Evolutionary conservation across 2,329 filamentous ascomycete species (phyloP).

Genomic region (Aspergillus sp.): DNA sequence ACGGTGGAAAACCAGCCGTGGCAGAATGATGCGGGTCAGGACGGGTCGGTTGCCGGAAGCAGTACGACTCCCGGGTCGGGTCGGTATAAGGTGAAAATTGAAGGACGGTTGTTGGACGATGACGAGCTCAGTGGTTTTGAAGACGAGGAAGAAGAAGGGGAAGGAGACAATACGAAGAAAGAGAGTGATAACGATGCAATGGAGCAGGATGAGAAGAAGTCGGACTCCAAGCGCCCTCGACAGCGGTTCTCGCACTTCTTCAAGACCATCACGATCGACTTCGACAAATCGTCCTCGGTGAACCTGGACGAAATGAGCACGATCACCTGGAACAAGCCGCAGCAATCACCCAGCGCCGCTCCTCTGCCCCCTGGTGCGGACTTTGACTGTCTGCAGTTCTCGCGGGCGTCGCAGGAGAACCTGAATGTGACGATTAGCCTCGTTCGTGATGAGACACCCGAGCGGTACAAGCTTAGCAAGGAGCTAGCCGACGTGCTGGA

Average conservation of each 20-base stretch:
- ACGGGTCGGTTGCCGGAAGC: conserved; percentile 47
- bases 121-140: conserved; percentile 43
- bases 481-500: conserved; percentile 78
- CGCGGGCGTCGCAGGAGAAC: conserved; percentile 86
- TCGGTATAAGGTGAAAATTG: conserved; percentile 77
- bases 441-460: conserved; percentile 72
- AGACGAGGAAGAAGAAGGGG: conserved; percentile 40
- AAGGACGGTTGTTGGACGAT: conserved; percentile 73
- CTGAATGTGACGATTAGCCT: conserved; percentile 85
- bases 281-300: conserved; percentile 38
- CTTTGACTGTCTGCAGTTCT: conserved; percentile 87
- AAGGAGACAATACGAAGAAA: conserved; percentile 24
- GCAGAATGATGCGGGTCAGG: conserved; percentile 85
- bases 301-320: conserved; percentile 37
- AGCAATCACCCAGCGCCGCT: conserved; percentile 42
- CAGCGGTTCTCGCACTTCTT: conserved; percentile 44
- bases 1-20: conserved; percentile 90
- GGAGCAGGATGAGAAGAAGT: conserved; percentile 50
- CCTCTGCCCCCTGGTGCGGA: conserved; percentile 57
- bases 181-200: conserved; percentile 41
- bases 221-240: conserved; percentile 21
- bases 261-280: conserved; percentile 45
- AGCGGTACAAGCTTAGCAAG: conserved; percentile 72
- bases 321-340: conserved; percentile 83
- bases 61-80: conserved; percentile 27